Evolutionary conservation across 2,329 filamentous ascomycete genomes (phyloP).

Genomic region (Hypocrella siamensis): DNA sequence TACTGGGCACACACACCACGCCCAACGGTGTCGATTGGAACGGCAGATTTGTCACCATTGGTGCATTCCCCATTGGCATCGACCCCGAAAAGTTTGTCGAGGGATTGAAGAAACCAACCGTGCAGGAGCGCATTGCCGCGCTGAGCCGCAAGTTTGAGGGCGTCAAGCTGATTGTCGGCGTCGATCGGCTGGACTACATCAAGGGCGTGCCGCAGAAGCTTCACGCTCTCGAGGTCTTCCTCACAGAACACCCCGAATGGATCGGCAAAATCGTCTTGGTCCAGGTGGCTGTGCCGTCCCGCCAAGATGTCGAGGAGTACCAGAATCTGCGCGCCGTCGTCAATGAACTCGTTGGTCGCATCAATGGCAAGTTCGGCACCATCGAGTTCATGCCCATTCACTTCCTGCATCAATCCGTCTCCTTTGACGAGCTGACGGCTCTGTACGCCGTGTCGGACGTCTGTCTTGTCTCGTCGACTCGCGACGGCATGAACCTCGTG

Average conservation of each 20-base stretch:
- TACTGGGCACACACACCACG: slow-evolving; percentile 65
- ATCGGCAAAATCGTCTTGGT: slow-evolving; percentile 94
- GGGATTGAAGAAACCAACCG: slow-evolving; percentile 68
- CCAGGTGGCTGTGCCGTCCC: slow-evolving; percentile 86
- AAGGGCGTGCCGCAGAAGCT: slow-evolving; percentile 97
- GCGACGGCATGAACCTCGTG: slow-evolving; percentile 97
- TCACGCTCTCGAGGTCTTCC: slow-evolving; percentile 88
- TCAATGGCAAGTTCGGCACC: slow-evolving; percentile 94
- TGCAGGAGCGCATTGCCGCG: slow-evolving; percentile 73
- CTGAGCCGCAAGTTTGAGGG: slow-evolving; percentile 86
- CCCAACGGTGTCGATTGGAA: slow-evolving; percentile 89
- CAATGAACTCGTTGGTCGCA: slow-evolving; percentile 90
- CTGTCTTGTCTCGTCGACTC: slow-evolving; percentile 85
- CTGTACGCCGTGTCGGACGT: slow-evolving; percentile 87
- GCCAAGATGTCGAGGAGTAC: slow-evolving; percentile 95
- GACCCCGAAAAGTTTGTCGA: slow-evolving; percentile 94
- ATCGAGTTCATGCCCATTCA: slow-evolving; percentile 99
- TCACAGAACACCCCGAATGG: slow-evolving; percentile 95
- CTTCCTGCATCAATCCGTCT: slow-evolving; percentile 92
- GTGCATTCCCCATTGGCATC: slow-evolving; percentile 94
- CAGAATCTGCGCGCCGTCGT: slow-evolving; percentile 90
- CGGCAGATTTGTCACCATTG: slow-evolving; percentile 76
- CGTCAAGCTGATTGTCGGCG: slow-evolving; percentile 90
- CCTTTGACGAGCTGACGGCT: slow-evolving; percentile 86
- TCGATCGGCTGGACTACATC: slow-evolving; percentile 96